Evolutionary conservation across 2,329 filamentous ascomycete genomes (phyloP).

Genomic region (Xylaria sp.): DNA sequence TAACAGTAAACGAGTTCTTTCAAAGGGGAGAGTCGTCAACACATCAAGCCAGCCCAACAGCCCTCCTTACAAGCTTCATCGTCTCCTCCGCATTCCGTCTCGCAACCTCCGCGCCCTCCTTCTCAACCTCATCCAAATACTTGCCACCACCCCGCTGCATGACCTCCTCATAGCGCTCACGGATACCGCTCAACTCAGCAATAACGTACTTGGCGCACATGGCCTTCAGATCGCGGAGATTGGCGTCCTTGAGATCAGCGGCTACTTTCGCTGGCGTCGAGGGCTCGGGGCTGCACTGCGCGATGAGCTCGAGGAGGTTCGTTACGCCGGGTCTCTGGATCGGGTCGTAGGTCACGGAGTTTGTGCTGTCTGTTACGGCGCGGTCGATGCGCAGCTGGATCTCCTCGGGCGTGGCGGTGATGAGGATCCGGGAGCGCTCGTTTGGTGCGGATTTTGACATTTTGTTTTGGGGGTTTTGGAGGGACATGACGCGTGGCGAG

Average conservation of each 20-base stretch:
- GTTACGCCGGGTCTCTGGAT: constrained; percentile 69
- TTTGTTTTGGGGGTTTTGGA: constrained; percentile 70
- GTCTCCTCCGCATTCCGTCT: constrained; percentile 53
- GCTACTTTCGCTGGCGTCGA: constrained; percentile 34
- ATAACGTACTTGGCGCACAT: constrained; percentile 55
- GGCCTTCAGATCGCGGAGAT: constrained; percentile 58
- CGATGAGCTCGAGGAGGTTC: constrained; percentile 79
- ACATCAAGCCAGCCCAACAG: constrained; percentile 43
- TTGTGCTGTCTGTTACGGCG: constrained; percentile 70
- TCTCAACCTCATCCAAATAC: constrained; percentile 53
- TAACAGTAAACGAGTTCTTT: neutral
- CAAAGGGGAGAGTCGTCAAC: neutral
- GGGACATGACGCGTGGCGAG: constrained; percentile 82
- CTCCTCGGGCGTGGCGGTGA: constrained; percentile 62
- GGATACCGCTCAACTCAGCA: constrained; percentile 43
- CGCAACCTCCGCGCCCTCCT: constrained; percentile 57
- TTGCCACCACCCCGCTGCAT: constrained; percentile 41
- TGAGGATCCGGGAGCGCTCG: constrained; percentile 69
- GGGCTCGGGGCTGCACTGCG: constrained; percentile 52
- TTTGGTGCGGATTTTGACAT: constrained; percentile 89
- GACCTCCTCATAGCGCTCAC: constrained; percentile 45
- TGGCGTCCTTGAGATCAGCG: constrained; percentile 33
- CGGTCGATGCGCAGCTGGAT: constrained; percentile 65
- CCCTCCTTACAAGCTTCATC: constrained; percentile 48
- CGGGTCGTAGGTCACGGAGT: constrained; percentile 67